These are phyloP conservation scores for Penicillium freii DNA, from an alignment of 2,329 filamentous ascomycete species.

Conservation along the genomic window DNA sequence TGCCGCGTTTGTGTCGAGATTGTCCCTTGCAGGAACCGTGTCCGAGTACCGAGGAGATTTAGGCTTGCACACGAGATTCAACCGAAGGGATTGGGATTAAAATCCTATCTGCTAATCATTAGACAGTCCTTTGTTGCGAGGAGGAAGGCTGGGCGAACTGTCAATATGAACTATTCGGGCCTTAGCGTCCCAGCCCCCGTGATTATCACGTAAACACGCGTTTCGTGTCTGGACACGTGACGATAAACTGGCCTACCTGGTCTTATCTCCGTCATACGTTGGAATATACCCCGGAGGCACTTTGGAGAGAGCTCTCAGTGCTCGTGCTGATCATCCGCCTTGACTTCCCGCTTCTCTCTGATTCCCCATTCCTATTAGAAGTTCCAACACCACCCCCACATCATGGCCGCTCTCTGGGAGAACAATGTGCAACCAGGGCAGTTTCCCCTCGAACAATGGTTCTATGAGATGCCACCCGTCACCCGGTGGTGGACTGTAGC, in stretches of 20 bases:
- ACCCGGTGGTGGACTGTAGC: constrained; percentile 97
- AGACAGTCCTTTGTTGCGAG: not conserved
- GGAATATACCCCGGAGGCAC: not conserved
- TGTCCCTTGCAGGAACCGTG: constrained; percentile 2
- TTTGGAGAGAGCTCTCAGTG: constrained; percentile 1
- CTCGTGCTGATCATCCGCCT: constrained; percentile 4
- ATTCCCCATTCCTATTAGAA: not conserved
- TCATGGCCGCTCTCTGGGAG: constrained; percentile 47
- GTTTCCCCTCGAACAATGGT: constrained; percentile 93
- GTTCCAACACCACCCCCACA: constrained; percentile 1
- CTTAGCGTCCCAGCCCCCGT: constrained; percentile 14
- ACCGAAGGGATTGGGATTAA: not conserved
- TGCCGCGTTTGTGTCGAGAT: not conserved
- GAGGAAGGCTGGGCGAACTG: not conserved
- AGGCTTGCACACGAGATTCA: not conserved
- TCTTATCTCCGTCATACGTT: constrained; percentile 10
- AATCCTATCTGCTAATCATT: not conserved
- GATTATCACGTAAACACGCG: constrained; percentile 9
- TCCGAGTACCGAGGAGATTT: not conserved
- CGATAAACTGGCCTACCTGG: constrained; percentile 9
- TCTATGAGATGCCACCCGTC: constrained; percentile 96
- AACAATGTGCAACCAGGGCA: constrained; percentile 51
- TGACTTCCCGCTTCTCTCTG: not conserved
- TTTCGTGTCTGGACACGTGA: constrained; percentile 9
- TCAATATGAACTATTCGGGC: constrained; percentile 10